Conservation (phyloP, 2,329 filamentous ascomycete genomes). For the Mollisiaceae sp. region DNA sequence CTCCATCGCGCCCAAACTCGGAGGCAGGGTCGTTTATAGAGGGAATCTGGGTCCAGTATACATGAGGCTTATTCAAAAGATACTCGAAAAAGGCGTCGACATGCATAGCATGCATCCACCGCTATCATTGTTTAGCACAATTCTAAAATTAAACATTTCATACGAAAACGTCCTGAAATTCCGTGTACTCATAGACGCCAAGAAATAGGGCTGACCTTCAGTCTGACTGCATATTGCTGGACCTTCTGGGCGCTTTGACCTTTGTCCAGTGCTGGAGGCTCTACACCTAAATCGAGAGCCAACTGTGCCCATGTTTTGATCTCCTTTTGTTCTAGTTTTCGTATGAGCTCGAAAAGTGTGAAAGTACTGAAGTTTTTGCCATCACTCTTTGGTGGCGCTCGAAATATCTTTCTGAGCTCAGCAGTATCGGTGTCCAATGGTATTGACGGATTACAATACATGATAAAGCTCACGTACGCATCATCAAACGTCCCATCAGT, state of each 20-base stretch:
- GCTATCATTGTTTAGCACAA: constrained; percentile 51
- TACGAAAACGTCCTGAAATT: background rate
- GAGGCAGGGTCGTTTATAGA: constrained; percentile 65
- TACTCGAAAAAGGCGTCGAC: constrained; percentile 95
- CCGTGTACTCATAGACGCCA: background rate
- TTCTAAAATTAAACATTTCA: background rate
- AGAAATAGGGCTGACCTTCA: constrained; percentile 68
- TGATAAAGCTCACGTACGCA: constrained; percentile 82
- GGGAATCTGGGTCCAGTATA: constrained; percentile 81
- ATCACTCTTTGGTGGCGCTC: constrained; percentile 81
- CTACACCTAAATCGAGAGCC: constrained; percentile 85
- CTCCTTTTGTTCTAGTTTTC: constrained; percentile 78
- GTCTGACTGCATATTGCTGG: constrained; percentile 88
- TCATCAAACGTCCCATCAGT: constrained; percentile 76
- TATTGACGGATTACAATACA: constrained; percentile 89
- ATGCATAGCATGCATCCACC: constrained; percentile 98
- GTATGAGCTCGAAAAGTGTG: constrained; percentile 77
- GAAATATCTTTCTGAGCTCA: constrained; percentile 76
- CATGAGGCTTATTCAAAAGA: constrained; percentile 75
- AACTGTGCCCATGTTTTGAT: constrained; percentile 93
- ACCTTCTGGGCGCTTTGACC: constrained; percentile 92
- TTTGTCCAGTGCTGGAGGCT: constrained; percentile 79
- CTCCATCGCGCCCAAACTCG: constrained; percentile 75
- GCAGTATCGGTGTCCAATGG: constrained; percentile 70
- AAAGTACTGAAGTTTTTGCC: constrained; percentile 85